Evolutionary conservation across 495 filamentous ascomycete species (phyloP).

Genomic region (Neurospora discreta): DNA sequence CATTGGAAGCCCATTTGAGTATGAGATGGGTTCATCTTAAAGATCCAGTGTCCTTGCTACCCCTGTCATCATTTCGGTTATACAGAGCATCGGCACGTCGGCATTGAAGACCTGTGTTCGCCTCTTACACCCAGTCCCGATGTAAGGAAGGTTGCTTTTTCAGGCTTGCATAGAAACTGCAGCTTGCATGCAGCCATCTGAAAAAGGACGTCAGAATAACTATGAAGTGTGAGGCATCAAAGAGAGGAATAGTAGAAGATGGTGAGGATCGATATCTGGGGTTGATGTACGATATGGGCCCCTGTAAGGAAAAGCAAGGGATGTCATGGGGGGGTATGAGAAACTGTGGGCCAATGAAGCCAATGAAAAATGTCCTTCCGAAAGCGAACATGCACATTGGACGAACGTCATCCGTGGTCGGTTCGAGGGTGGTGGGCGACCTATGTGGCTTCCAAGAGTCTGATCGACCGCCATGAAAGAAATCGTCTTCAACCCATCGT

Average conservation of each 20-base stretch:
- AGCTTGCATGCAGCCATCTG: slow-evolving; percentile 1
- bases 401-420: not conserved
- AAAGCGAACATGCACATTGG: not conserved
- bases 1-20: not conserved
- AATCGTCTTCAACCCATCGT: not conserved
- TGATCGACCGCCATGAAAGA: not conserved
- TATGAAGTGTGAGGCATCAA: not conserved
- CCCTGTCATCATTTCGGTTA: not conserved
- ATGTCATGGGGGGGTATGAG: not conserved
- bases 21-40: not conserved
- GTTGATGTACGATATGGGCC: not conserved
- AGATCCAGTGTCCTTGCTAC: not conserved
- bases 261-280: not conserved
- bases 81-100: not conserved
- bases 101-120: not conserved
- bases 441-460: not conserved
- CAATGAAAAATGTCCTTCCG: not conserved
- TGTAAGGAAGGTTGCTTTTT: not conserved
- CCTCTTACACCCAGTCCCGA: not conserved
- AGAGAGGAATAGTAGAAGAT: not conserved
- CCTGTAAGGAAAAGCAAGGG: not conserved
- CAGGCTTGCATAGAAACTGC: not conserved
- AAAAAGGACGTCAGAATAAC: not conserved
- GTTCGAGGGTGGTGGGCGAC: not conserved
- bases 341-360: not conserved